Base-by-base conservation (phyloP, 495 filamentous ascomycete species). In the Astrothelium subdiscretum region DNA sequence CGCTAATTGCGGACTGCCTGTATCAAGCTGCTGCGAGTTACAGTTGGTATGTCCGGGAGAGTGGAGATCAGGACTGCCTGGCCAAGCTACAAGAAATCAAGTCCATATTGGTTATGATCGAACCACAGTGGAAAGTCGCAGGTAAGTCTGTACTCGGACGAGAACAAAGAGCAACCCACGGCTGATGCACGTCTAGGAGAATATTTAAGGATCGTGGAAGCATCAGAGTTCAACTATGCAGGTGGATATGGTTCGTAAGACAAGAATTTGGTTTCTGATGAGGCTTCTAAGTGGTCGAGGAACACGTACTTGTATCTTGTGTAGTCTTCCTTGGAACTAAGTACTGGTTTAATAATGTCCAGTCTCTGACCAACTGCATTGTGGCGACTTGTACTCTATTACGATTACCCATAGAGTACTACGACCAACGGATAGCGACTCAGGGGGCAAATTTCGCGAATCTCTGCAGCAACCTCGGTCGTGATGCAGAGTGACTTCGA, bases 1-100 rank as follows among this genome's bases (percentile, higher is more conserved):
- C 73, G 2, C 66, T 76, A 10, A 58, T 73, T 27, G 67, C 73
- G 54, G 73, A 74, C 59, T 62, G 60, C n/a, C 31, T 76, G 43
- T 76, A 76, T 59, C 63, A 71, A 29, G 71, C 68, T 27, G 71
- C 72, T 1, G 59, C 68, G 12, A 76, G 72, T 58, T 76, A 71
- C 63, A 70, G 70, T 0, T 75, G 74, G 74, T 59, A 72, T 57
- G 72, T 74, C 12, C 59, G 60, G 13, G 58, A 59, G 38, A 54
- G 52, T 13, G 64, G 54, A 10, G 63, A 68, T 51, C 63, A 26
- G n/a, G n/a, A 22, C 2, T 70, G 63, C 52, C 62, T 63, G 43
- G 65, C 65, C 29, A 65, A 66, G 10, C 42, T 76, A 32, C 66
- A 67, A 24, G 66, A 67, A 27, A 58, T 77, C 1, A 67, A 68